Conservation (phyloP, 2,329 filamentous ascomycete species). For the Calonectria crousiana region DNA sequence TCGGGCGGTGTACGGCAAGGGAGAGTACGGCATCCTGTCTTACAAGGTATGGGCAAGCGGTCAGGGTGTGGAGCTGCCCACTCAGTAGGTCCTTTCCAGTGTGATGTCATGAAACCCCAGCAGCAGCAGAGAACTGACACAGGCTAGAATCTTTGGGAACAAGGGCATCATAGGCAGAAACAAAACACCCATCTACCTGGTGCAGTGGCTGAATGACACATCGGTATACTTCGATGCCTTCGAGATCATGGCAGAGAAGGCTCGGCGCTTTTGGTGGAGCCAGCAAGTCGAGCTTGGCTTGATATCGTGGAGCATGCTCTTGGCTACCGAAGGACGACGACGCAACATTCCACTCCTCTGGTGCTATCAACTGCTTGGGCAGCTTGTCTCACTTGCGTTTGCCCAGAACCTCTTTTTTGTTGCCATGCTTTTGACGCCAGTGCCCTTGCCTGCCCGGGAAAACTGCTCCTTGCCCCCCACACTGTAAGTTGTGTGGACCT, state of each 20-base stretch:
- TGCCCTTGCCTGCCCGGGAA: slow-evolving; percentile 53
- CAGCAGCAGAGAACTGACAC: not conserved
- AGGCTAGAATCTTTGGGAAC: slow-evolving; percentile 39
- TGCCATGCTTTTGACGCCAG: slow-evolving; percentile 67
- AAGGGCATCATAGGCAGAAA: slow-evolving; percentile 53
- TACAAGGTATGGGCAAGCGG: slow-evolving; percentile 64
- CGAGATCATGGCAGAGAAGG: slow-evolving; percentile 66
- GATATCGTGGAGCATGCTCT: slow-evolving; percentile 67
- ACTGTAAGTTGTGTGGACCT: slow-evolving; percentile 39
- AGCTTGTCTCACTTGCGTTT: slow-evolving; percentile 70
- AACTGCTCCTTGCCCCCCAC: slow-evolving; percentile 45
- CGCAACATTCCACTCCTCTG: slow-evolving; percentile 67
- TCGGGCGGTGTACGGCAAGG: slow-evolving; percentile 57
- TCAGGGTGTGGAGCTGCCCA: slow-evolving; percentile 53
- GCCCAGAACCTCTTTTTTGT: slow-evolving; percentile 74
- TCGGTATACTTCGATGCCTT: slow-evolving; percentile 65
- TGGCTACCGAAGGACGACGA: slow-evolving; percentile 70
- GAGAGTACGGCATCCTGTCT: slow-evolving; percentile 58
- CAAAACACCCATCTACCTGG: slow-evolving; percentile 51
- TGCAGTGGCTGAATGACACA: slow-evolving; percentile 66
- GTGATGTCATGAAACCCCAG: not conserved
- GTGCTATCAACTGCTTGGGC: slow-evolving; percentile 69
- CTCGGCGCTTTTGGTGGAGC: slow-evolving; percentile 71
- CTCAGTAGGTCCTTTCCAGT: slow-evolving; percentile 41
- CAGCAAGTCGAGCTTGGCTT: slow-evolving; percentile 69